Conservation (phyloP, 2,329 filamentous ascomycete species). For the Magnaporthiopsis rhizophila region DNA sequence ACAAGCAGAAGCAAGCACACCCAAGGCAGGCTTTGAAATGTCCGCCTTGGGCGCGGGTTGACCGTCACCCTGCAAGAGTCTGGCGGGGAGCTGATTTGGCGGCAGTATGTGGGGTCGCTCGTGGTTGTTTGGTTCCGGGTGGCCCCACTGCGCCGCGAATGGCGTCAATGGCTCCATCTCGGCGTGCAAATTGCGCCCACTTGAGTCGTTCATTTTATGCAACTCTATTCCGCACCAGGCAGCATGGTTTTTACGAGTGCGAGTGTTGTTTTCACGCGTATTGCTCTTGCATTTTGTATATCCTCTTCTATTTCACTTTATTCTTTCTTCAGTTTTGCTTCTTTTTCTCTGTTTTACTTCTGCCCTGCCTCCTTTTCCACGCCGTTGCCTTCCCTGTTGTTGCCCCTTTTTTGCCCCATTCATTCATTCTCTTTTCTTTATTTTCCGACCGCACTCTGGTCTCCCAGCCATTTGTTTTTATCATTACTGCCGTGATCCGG, state of each 20-base stretch:
- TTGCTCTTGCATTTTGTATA: neutral
- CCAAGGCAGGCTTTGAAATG: neutral
- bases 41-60: neutral
- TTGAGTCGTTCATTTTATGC: neutral
- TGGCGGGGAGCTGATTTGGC: neutral
- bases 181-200: neutral
- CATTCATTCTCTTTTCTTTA: neutral
- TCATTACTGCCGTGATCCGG: neutral
- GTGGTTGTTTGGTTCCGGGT: neutral
- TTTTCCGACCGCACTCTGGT: neutral
- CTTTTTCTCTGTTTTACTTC: neutral
- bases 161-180: neutral
- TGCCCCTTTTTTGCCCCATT: neutral
- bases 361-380: no score
- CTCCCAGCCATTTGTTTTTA: neutral
- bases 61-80: neutral
- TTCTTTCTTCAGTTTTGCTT: neutral
- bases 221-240: neutral
- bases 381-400: neutral
- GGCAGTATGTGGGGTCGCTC: neutral
- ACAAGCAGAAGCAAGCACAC: neutral
- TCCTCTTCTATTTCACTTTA: neutral
- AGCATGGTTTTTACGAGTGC: neutral
- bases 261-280: neutral
- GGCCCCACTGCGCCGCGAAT: neutral